Conservation (phyloP, 73 alveolate species). For the Tetrahymena thermophila region DNA sequence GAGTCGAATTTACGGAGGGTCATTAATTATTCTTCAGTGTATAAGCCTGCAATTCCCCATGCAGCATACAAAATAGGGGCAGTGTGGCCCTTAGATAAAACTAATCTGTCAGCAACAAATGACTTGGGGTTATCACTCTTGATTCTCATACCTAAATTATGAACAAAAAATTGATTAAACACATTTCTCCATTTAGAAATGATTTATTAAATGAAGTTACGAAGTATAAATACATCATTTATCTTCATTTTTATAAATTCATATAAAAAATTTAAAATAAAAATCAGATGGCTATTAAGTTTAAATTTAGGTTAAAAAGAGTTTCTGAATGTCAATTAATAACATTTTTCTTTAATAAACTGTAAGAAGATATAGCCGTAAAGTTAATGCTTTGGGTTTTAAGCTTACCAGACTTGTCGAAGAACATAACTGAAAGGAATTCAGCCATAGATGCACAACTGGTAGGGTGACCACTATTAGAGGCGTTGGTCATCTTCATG, state of each 20-base stretch:
- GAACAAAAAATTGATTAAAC: not conserved
- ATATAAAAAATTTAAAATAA: no score
- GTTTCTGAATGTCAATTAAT: not conserved
- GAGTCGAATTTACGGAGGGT: slow-evolving; percentile 54
- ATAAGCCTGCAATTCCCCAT: slow-evolving; percentile 62
- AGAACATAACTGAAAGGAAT: slow-evolving; percentile 56
- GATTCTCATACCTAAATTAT: not conserved
- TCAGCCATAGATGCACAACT: slow-evolving; percentile 72
- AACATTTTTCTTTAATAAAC: not conserved
- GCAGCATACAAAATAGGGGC: slow-evolving; percentile 79
- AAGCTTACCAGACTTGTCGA: slow-evolving; percentile 63
- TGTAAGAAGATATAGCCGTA: not conserved
- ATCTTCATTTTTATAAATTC: not conserved
- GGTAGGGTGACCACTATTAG: slow-evolving; percentile 71
- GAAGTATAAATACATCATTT: not conserved
- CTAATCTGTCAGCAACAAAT: slow-evolving; percentile 58
- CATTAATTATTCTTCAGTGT: slow-evolving; percentile 37
- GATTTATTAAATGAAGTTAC: not conserved
- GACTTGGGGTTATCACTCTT: not conserved
- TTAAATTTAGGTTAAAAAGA: not conserved
- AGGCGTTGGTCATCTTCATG: slow-evolving; percentile 57
- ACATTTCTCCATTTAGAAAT: not conserved
- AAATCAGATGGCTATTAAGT: not conserved
- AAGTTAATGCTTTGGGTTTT: not conserved
- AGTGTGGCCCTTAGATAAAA: slow-evolving; percentile 71